Evolutionary conservation across 257 asterid species (phyloP), one percentile per base, ranked within the genome.

Genomic region (Przewalskia tangutica): DNA sequence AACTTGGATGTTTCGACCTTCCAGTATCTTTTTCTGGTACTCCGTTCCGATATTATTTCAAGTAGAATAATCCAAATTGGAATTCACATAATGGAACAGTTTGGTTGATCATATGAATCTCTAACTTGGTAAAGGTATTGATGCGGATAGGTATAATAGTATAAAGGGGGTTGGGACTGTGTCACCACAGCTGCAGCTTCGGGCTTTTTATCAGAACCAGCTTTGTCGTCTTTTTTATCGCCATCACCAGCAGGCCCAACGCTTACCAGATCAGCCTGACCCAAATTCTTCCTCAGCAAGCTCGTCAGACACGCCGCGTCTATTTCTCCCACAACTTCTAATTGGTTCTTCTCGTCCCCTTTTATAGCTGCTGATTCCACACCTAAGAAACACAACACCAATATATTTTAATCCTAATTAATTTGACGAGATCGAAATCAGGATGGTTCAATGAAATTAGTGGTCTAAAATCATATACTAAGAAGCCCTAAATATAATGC

Each of bases 341-440:
- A 17, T 66, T 42, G 82, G 3, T 66, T 66, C 63, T 80, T 80
- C 1, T 34, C 82, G 4, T 73, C 42, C 44, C 79, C 79, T n/a
- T 38, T 48, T 18, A 60, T 23, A 12, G 62, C 16, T 42, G 82
- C 82, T 6, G 82, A 80, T 18, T 59, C 82, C 42, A 80, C 82
- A 14, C 82, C 82, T 80, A 17, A 20, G 36, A 23, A 79, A 68
- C 9, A 0, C 14, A 11, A 23, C 17, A 71, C 0, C 62, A 42
- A 44, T 8, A 68, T 18, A 40, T n/a, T 4, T 58, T 59, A 59
- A 59, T 18, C 9, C 34, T 20, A 59, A n/a, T 59, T 13, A 12
- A 17, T 64, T 23, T 46, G 20, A n/a, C 10, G 4, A 11, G 8
- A 36, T 36, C 32, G 32, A 27, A 27, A 27, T 27, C 1, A 27